Evolutionary conservation across 768 basidiomycete species (phyloP).

Genomic region (Paxillus ammoniavirescens): DNA sequence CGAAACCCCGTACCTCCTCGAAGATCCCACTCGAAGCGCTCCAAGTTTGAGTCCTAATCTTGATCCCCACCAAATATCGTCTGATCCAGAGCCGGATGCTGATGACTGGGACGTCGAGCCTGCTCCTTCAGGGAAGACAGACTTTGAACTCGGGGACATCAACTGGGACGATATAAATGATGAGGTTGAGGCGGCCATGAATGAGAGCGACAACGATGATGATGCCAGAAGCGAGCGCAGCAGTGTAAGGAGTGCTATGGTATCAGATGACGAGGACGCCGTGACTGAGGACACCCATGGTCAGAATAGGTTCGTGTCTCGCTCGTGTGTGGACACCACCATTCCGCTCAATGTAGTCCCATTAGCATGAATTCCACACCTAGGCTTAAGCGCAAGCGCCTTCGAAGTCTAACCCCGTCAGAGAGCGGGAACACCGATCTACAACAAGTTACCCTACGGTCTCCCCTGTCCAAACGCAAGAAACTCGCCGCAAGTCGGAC

Average conservation of each 20-base stretch:
- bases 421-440: conserved; percentile 43
- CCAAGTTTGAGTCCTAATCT: conserved; percentile 43
- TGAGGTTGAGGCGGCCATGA: conserved; percentile 86
- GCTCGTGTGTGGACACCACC: conserved; percentile 21
- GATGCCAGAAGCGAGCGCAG: conserved; percentile 39
- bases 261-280: conserved; percentile 49
- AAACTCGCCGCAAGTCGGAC: conserved; percentile 65
- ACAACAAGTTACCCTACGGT: conserved; percentile 49
- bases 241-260: conserved; percentile 43
- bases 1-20: conserved; percentile 74
- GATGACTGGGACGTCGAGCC: conserved; percentile 65
- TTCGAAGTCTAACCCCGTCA: conserved; percentile 71
- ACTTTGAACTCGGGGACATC: conserved; percentile 57
- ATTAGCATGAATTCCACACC: conserved; percentile 42
- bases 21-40: conserved; percentile 48
- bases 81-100: conserved; percentile 64
- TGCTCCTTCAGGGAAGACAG: conserved; percentile 28
- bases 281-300: conserved; percentile 51
- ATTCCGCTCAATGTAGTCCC: conserved; percentile 5
- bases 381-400: conserved; percentile 59
- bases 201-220: conserved; percentile 65
- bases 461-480: conserved; percentile 80
- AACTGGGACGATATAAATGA: conserved; percentile 84
- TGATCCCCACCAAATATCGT: conserved; percentile 54
- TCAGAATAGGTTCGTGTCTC: conserved; percentile 37